Conservation (phyloP, 345 rosid species). For the Eucalyptus erythrocorys region DNA sequence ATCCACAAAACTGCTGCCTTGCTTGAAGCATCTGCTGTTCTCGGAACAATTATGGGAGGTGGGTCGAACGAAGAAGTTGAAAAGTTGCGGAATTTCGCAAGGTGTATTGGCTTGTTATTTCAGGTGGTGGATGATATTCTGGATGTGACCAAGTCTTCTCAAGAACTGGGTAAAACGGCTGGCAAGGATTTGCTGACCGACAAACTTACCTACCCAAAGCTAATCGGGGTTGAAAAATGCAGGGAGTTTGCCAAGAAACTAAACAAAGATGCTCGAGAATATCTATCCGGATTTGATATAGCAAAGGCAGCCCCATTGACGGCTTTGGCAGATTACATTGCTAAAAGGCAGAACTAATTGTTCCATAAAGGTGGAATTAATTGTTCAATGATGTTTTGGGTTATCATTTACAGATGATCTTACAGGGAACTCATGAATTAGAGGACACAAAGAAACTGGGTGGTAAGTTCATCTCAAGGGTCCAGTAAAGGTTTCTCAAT, state of each 20-base stretch:
- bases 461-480: not conserved
- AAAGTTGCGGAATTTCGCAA: slow-evolving; percentile 12
- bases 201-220: slow-evolving; percentile 25
- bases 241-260: slow-evolving; percentile 15
- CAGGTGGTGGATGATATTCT: slow-evolving; percentile 37
- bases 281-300: slow-evolving; percentile 15
- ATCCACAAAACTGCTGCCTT: slow-evolving; percentile 28
- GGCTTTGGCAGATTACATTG: slow-evolving; percentile 28
- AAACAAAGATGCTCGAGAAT: slow-evolving; percentile 13
- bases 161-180: slow-evolving; percentile 35
- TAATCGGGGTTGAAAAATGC: slow-evolving; percentile 23
- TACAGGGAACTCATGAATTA: not conserved
- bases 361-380: not conserved
- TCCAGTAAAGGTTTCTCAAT: not conserved
- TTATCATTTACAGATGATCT: not conserved
- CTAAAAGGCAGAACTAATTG: slow-evolving; percentile 21
- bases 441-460: not conserved
- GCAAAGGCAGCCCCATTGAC: slow-evolving; percentile 25
- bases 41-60: slow-evolving; percentile 29
- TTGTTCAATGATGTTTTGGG: not conserved
- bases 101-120: slow-evolving; percentile 21
- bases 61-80: slow-evolving; percentile 18
- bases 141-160: slow-evolving; percentile 29
- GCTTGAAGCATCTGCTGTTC: slow-evolving; percentile 23
- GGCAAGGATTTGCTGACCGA: slow-evolving; percentile 34